Base-by-base conservation (phyloP, 179 eudicot species). In the Beta lomatogona region DNA sequence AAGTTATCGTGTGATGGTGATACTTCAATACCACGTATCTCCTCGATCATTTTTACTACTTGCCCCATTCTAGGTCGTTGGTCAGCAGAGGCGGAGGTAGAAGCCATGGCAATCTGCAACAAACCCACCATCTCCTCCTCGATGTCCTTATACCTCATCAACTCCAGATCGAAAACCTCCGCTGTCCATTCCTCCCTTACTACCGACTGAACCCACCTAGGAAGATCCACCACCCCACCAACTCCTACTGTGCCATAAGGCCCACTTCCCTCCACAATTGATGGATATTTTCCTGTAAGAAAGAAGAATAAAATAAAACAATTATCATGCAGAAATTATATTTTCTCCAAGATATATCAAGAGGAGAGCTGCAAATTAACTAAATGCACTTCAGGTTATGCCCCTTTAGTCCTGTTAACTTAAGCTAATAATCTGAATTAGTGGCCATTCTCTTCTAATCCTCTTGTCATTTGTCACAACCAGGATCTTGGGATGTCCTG, bases 141-240 rank as follows among this genome's bases (percentile, higher is more conserved):
- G 16, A 93, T 95, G 75, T 93, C 93, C 88, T 89, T 93, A 80
- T 95, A 93, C 86, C 97, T 91, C 98, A 95, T 93, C 45, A 95
- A 89, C 91, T 95, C 98, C 77, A 92, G 83, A 83, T 95, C 98
- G 8, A 95, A 95, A 14, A 95, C 98, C 88, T 95, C 98, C 4
- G 97, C 94, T 2, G 98, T 95, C 98, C 98, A 95, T 81, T 95
- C 98, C 78, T 95, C 98, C 81, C 97, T 91, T 79, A 95, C 94
- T 65, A 95, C 97, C 4, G 97, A 91, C 81, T 91, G 97, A 21
- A 95, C 98, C 98, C 98, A 95, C 83, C 92, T 83, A 0, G 97
- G 98, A 45, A 95, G 84, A 79, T 95, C 97, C 61, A 93, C 86
- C 44, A 86, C 91, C 71, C 90, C 96, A 13, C 90, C 87, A 59